Evolutionary conservation across 805 yeast species (phyloP).

Genomic region (Maudiozyma turicensis): DNA sequence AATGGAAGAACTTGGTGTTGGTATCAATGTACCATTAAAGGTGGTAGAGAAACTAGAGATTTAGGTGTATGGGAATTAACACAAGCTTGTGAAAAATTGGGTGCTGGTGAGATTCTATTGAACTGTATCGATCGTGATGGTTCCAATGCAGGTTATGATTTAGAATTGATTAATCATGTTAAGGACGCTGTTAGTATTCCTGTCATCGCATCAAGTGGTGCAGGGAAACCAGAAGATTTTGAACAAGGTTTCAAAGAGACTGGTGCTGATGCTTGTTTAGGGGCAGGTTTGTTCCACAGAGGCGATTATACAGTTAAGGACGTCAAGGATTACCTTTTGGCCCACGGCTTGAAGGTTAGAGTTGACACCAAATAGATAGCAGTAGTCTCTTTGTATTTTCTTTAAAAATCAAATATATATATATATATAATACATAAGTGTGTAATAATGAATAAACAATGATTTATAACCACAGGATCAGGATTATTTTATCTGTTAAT

Average conservation of each 20-base stretch:
- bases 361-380: constrained; percentile 33
- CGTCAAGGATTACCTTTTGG: constrained; percentile 60
- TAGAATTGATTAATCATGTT: constrained; percentile 72
- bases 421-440: not conserved
- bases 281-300: constrained; percentile 98
- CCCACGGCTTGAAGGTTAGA: constrained; percentile 63
- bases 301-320: constrained; percentile 82
- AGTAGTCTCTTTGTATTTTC: not conserved
- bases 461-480: too few species aligned
- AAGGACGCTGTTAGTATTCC: constrained; percentile 76
- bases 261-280: constrained; percentile 89
- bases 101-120: constrained; percentile 90
- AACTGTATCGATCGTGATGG: constrained; percentile 98
- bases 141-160: constrained; percentile 85
- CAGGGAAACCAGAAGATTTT: constrained; percentile 89
- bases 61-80: constrained; percentile 88
- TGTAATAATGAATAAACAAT: too few species aligned
- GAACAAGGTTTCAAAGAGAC: constrained; percentile 77
- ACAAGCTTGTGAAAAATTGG: constrained; percentile 79
- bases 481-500: too few species aligned
- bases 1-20: constrained; percentile 82
- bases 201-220: constrained; percentile 96
- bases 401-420: not conserved
- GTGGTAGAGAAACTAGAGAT: constrained; percentile 87
- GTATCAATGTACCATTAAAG: constrained; percentile 93